Evolutionary conservation across 1,139 yeast species (phyloP), one percentile per base, ranked within the genome.

Genomic region (Yamadazyma conglobata): DNA sequence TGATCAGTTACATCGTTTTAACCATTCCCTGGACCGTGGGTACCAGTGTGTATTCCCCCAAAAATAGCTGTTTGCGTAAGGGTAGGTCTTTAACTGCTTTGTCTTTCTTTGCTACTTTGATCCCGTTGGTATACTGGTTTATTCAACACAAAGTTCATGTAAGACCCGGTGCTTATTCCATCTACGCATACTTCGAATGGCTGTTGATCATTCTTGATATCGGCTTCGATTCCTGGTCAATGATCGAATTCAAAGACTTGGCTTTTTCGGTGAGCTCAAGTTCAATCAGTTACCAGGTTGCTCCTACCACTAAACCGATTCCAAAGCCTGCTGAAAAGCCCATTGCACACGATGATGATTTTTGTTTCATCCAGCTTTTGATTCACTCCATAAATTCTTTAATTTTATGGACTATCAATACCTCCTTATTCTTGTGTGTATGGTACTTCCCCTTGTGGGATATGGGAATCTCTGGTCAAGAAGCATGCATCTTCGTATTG

Each of bases 381-480:
- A 55, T 70, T 21, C 74, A 77, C 47, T 52, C 64, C 13, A 46
- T 70, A 41, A 81, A 82, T 46, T 67, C 88, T 5, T 81, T 77
- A 52, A 68, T 86, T 35, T 85, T 85, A 53, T 91, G 96, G 96
- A 70, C 96, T 0, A 79, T 81, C 12, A 46, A 77, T 29, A 83
- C 97, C 2, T 75, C 96, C 0, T 64, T 91, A 39, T 83, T 88
- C 31, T 70, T 93, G 36, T 77, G 93, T 50, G 80, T 91, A 30
- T 91, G 98, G 98, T 87, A 85, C 61, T 91, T 91, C 68, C 98
- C 98, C 11, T 68, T 91, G 39, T 91, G 98, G 98, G 77, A 83
- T 52, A 88, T 91, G 97, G 97, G 97, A 6, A 81, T 91, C 35
- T 83, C 95, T 3, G 98, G 98, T 4, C 88, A 84, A 53, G 98